These are phyloP conservation scores for Moesziomyces aphidis DNA, from an alignment of 1,284 basidiomycete species.

Conservation along the genomic window DNA sequence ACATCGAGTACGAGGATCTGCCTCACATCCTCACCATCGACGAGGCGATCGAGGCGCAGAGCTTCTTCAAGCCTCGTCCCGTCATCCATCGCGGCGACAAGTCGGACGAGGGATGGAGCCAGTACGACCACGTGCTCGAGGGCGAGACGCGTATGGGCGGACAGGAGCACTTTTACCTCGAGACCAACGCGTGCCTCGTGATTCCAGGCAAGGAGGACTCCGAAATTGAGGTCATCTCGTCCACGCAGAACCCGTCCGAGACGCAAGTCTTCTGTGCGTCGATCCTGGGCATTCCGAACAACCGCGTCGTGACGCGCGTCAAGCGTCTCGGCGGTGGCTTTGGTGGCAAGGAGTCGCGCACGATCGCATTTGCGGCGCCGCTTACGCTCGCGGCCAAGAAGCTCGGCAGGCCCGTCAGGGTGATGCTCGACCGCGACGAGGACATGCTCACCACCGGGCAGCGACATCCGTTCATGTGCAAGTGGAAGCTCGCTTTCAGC, in stretches of 20 bases:
- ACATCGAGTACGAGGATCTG: constrained; percentile 67
- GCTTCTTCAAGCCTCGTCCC: constrained; percentile 58
- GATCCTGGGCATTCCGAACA: constrained; percentile 66
- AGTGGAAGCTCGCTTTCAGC: constrained; percentile 67
- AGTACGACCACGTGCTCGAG: constrained; percentile 60
- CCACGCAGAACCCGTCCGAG: constrained; percentile 67
- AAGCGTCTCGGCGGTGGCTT: constrained; percentile 69
- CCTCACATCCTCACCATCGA: constrained; percentile 68
- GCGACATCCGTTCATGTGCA: constrained; percentile 67
- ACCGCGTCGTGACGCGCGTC: constrained; percentile 62
- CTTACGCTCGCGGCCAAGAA: constrained; percentile 66
- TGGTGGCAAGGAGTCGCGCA: constrained; percentile 67
- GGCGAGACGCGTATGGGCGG: constrained; percentile 66
- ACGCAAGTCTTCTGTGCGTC: constrained; percentile 67
- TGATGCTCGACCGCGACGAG: constrained; percentile 68
- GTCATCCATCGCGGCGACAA: constrained; percentile 55
- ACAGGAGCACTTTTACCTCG: constrained; percentile 64
- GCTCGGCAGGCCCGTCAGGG: constrained; percentile 64
- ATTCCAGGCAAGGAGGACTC: constrained; percentile 67
- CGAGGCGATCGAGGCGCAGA: constrained; percentile 60
- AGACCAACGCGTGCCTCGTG: constrained; percentile 67
- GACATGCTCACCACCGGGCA: constrained; percentile 68
- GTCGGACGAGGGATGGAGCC: constrained; percentile 40
- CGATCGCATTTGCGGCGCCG: constrained; percentile 50
- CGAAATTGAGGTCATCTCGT: constrained; percentile 67